Evolutionary conservation across 2,329 filamentous ascomycete species (phyloP).

Genomic region (Whalleya microplaca): DNA sequence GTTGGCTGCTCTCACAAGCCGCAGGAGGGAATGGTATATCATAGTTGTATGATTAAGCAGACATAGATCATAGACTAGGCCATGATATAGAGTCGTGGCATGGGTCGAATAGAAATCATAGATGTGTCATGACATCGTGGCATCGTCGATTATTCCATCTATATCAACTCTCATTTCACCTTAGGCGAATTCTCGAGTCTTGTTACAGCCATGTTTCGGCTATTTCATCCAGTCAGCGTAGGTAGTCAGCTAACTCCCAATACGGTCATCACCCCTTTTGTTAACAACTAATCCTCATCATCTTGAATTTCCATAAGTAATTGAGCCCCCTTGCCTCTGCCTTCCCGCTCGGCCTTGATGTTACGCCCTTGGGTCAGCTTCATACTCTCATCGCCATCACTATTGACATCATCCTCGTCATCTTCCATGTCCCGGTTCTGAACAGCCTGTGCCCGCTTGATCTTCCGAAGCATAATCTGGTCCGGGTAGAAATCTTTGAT

Average conservation of each 20-base stretch:
- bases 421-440: constrained; percentile 49
- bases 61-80: background rate
- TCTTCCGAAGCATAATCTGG: constrained; percentile 58
- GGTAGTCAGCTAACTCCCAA: background rate
- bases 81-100: background rate
- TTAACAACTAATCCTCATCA: constrained; percentile 8
- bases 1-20: background rate
- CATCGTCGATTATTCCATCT: background rate
- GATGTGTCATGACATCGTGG: background rate
- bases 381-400: constrained; percentile 31
- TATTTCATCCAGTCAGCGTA: background rate
- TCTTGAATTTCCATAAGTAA: constrained; percentile 19
- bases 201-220: background rate
- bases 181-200: background rate
- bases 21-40: background rate
- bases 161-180: background rate
- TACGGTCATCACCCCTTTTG: background rate
- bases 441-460: constrained; percentile 53
- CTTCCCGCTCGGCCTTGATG: constrained; percentile 28
- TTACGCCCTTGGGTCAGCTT: constrained; percentile 12
- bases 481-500: constrained; percentile 60
- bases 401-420: constrained; percentile 38
- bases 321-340: constrained; percentile 19
- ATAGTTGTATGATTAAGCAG: background rate
- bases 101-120: background rate